Evolutionary conservation across 495 filamentous ascomycete species (phyloP).

Genomic region (Amniculicola lignicola): DNA sequence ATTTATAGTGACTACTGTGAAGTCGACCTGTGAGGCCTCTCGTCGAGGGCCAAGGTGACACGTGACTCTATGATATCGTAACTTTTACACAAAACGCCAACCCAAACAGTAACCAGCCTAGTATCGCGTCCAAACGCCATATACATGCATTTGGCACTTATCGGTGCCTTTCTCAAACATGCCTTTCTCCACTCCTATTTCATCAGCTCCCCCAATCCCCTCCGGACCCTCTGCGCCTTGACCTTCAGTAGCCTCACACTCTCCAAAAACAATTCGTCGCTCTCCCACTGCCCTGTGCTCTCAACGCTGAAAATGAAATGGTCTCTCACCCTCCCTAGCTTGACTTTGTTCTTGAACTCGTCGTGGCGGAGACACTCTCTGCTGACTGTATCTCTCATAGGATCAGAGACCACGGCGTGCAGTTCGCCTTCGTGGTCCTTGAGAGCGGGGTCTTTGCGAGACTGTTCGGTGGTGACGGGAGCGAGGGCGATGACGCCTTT

Average conservation of each 20-base stretch:
- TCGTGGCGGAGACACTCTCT: constrained; percentile 86
- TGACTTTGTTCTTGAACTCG: constrained; percentile 93
- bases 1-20: too few species aligned
- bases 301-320: constrained; percentile 98
- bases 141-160: too few species aligned
- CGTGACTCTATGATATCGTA: too few species aligned
- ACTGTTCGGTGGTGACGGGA: constrained; percentile 65
- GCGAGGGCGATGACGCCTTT: constrained; percentile 81
- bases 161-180: too few species aligned
- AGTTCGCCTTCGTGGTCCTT: constrained; percentile 68
- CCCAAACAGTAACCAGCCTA: too few species aligned
- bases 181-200: too few species aligned
- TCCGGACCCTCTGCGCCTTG: constrained; percentile 67
- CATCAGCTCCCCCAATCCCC: constrained; percentile 56
- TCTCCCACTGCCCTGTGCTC: constrained; percentile 89
- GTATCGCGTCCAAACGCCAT: too few species aligned
- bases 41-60: too few species aligned
- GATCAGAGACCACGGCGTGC: constrained; percentile 80
- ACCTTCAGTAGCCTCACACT: constrained; percentile 76
- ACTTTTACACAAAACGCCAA: too few species aligned
- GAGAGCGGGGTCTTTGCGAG: constrained; percentile 57
- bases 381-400: constrained; percentile 87
- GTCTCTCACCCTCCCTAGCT: constrained; percentile 81
- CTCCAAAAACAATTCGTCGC: constrained; percentile 87
- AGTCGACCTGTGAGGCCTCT: too few species aligned